Percentiles rank a stretch among this genome's conserved stretches.
Conservation (phyloP, 2,329 filamentous ascomycete genomes). For the Calonectria multiphialidica region DNA sequence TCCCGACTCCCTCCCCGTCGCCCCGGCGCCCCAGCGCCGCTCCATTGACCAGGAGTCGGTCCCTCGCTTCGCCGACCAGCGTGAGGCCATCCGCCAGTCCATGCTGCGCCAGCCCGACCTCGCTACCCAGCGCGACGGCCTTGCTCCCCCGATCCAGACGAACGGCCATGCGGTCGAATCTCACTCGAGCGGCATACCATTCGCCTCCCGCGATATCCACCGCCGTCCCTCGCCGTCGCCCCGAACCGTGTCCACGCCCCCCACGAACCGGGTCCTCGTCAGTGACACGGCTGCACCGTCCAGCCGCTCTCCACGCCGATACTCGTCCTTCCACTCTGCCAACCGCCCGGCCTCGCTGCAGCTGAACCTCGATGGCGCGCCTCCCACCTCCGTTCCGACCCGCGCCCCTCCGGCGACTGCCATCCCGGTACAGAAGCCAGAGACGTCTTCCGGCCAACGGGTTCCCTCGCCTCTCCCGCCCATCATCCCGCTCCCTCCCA, state of each 20-base stretch:
- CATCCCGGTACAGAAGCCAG: slow-evolving; percentile 39
- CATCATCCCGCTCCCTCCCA: slow-evolving; percentile 72
- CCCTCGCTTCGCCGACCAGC: slow-evolving; percentile 42
- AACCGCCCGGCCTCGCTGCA: slow-evolving; percentile 58
- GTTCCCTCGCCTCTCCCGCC: slow-evolving; percentile 64
- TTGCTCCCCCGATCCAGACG: slow-evolving; percentile 28
- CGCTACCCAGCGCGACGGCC: slow-evolving; percentile 20
- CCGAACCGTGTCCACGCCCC: slow-evolving; percentile 66
- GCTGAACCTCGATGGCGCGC: slow-evolving; percentile 50
- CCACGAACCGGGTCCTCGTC: slow-evolving; percentile 56
- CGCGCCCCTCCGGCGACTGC: slow-evolving; percentile 40
- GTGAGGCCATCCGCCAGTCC: slow-evolving; percentile 46
- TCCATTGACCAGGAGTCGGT: slow-evolving; percentile 54
- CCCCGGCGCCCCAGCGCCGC: slow-evolving; percentile 53
- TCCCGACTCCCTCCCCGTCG: slow-evolving; percentile 70
- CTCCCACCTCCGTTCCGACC: slow-evolving; percentile 35
- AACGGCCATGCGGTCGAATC: slow-evolving; percentile 44
- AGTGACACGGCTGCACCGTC: slow-evolving; percentile 38
- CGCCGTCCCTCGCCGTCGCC: slow-evolving; percentile 51
- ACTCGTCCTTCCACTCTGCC: slow-evolving; percentile 63
- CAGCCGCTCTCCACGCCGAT: slow-evolving; percentile 56
- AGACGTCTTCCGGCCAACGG: slow-evolving; percentile 41
- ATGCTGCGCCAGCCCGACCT: slow-evolving; percentile 45
- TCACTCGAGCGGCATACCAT: slow-evolving; percentile 19
- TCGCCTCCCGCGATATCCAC: slow-evolving; percentile 34